phyloP scores from a whole-genome alignment of 2,329 filamentous ascomycete genomes.

The Neonectria hederae region DNA sequence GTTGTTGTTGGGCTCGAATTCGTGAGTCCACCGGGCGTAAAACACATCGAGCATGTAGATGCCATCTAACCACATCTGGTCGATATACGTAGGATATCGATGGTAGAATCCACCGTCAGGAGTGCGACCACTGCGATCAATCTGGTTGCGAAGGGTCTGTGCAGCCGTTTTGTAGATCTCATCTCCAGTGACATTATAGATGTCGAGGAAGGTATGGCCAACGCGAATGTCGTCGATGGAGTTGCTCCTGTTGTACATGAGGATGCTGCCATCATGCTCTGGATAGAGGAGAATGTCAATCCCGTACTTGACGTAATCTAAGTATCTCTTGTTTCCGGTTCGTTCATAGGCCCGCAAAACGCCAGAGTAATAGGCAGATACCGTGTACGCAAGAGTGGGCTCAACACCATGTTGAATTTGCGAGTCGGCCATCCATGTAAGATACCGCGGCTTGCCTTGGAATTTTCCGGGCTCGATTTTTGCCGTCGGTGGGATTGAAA shows the following conservation, averaged over 20 bases:
- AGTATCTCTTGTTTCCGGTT: constrained; percentile 35
- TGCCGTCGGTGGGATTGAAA: constrained; percentile 23
- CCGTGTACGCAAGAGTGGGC: constrained; percentile 38
- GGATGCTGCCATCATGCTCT: constrained; percentile 31
- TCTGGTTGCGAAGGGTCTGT: constrained; percentile 23
- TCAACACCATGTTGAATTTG: constrained; percentile 42
- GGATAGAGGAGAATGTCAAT: constrained; percentile 38
- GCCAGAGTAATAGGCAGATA: constrained; percentile 32
- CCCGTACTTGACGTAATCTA: constrained; percentile 38
- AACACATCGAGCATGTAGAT: constrained; percentile 35
- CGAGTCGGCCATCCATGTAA: constrained; percentile 43
- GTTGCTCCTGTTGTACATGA: constrained; percentile 32
- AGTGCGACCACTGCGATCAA: constrained; percentile 29
- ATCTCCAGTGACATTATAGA: constrained; percentile 26
- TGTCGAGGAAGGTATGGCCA: constrained; percentile 30
- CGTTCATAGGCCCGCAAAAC: constrained; percentile 31
- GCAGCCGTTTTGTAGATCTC: constrained; percentile 32
- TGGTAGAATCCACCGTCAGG: constrained; percentile 32
- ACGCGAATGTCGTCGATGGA: constrained; percentile 33
- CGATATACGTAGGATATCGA: constrained; percentile 38
- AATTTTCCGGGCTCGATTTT: constrained; percentile 22
- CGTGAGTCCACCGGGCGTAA: constrained; percentile 32
- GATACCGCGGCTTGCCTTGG: constrained; percentile 33
- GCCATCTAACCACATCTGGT: constrained; percentile 35
- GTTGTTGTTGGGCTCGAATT: constrained; percentile 30